Conservation (phyloP, 257 asterid genomes). For the Eucommia ulmoides region DNA sequence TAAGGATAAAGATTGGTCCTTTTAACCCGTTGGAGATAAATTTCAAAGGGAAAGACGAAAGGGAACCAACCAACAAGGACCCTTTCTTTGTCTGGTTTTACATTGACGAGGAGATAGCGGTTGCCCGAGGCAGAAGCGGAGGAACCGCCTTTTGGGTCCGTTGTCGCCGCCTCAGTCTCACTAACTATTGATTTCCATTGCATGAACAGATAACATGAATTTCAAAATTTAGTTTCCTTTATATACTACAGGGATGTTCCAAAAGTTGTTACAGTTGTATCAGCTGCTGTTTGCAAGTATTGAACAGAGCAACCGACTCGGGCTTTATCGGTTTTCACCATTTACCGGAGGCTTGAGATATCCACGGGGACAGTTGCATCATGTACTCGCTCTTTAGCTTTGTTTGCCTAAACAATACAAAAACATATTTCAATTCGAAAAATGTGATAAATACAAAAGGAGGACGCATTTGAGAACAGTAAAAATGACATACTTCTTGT, state of each 20-base stretch:
- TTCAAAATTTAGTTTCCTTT: too few species aligned
- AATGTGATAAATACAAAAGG: not conserved
- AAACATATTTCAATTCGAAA: not conserved
- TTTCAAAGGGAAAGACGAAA: constrained; percentile 56
- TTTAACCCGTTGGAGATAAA: constrained; percentile 53
- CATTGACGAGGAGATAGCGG: constrained; percentile 84
- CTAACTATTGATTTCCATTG: too few species aligned
- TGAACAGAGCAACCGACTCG: too few species aligned
- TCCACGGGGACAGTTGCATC: constrained; percentile 39
- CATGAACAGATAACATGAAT: too few species aligned
- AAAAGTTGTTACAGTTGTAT: too few species aligned
- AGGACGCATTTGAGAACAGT: not conserved
- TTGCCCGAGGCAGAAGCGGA: constrained; percentile 90
- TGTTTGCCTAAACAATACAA: constrained; percentile 32
- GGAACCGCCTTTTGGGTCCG: constrained; percentile 98
- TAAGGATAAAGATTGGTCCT: constrained; percentile 71
- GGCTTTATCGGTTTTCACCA: too few species aligned
- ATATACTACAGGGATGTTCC: too few species aligned
- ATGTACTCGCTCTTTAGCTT: constrained; percentile 44
- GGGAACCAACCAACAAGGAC: constrained; percentile 65
- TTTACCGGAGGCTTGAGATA: too few species aligned
- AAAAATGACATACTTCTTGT: constrained; percentile 33
- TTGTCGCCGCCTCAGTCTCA: constrained; percentile 31
- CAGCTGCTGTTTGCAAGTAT: too few species aligned
- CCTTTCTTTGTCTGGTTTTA: constrained; percentile 89